Percentiles rank a stretch among this genome's conserved stretches.
phyloP scores from a whole-genome alignment of 1,284 basidiomycete species.

The Rhodotorula sp. region DNA sequence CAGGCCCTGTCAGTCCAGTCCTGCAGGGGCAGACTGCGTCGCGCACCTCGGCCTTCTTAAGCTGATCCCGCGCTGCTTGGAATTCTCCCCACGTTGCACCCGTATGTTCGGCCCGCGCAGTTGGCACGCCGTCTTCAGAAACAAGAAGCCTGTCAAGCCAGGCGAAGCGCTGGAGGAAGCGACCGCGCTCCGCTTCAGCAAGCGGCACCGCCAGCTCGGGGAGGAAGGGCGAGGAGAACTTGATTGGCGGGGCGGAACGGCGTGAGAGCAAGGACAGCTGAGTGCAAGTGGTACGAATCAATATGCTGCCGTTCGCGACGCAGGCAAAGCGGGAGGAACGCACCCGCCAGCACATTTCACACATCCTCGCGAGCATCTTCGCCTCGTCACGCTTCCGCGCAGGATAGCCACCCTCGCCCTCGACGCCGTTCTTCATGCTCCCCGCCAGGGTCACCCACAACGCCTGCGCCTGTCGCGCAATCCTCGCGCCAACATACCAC shows the following conservation, averaged over 20 bases:
- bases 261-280: background rate
- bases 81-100: background rate
- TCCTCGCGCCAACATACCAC: constrained; percentile 17
- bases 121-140: too few species aligned
- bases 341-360: constrained; percentile 3
- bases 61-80: background rate
- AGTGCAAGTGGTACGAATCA: too few species aligned
- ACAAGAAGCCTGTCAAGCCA: constrained; percentile 7
- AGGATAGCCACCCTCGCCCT: background rate
- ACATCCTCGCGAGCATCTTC: background rate
- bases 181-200: background rate
- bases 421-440: background rate
- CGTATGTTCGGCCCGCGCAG: background rate
- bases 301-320: too few species aligned
- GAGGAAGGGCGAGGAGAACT: constrained; percentile 26
- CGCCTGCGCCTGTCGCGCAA: background rate
- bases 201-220: background rate
- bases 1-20: too few species aligned
- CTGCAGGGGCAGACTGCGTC: too few species aligned
- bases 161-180: constrained; percentile 18
- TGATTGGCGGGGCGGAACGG: background rate
- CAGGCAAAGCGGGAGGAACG: background rate
- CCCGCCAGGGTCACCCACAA: background rate
- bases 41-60: background rate
- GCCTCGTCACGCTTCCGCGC: constrained; percentile 6